Base-by-base conservation (phyloP, 192 early-diverging fungal genomes). In the Funneliformis mosseae region DNA sequence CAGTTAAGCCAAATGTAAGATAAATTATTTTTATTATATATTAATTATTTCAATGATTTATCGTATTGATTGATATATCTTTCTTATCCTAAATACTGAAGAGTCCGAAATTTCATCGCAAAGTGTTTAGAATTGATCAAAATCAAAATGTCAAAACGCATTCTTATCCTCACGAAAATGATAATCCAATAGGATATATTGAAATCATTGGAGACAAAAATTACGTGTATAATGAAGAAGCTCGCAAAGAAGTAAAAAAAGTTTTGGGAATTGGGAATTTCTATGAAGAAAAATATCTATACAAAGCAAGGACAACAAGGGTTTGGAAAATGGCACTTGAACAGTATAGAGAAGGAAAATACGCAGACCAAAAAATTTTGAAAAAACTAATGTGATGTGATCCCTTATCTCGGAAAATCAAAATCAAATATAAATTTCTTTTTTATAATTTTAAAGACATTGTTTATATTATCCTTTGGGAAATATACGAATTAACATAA, bases 401-500 rank as follows among this genome's bases (percentile, higher is more conserved):
- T 55, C 16, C 18, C 48, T 50, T 50, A 33, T 33, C 33, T 33
- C 33, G 33, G 33, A 33, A 33, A 2, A 33, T 33, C 33, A 33
- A 2, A 33, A 33, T 33, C 33, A 33, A n/a, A 33, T 33, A 33
- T 33, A 33, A 33, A 33, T 33, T 33, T 33, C 33, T 33, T n/a
- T n/a, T n/a, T 33, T 33, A 33, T 33, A 2, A 33, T 33, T 33
- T 33, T 33, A 33, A 33, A 33, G 33, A 33, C 33, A 33, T 33
- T 33, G 3, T 33, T 21, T 9, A 45, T 55, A 21, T 55, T n/a
- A 55, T n/a, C 50, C 50, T n/a, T 55, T 55, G 16, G 50, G 50
- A 55, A 6, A 21, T 55, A 78, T 25, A 10, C 78, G 42, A 46
- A 79, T 79, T 6, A 79, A 60, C 78, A 79, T 68, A 70, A 87